A percentile compares a stretch with the other conserved stretches of the same genome.
phyloP scores from a whole-genome alignment of 495 filamentous ascomycete genomes.

The Delitschia confertaspora region DNA sequence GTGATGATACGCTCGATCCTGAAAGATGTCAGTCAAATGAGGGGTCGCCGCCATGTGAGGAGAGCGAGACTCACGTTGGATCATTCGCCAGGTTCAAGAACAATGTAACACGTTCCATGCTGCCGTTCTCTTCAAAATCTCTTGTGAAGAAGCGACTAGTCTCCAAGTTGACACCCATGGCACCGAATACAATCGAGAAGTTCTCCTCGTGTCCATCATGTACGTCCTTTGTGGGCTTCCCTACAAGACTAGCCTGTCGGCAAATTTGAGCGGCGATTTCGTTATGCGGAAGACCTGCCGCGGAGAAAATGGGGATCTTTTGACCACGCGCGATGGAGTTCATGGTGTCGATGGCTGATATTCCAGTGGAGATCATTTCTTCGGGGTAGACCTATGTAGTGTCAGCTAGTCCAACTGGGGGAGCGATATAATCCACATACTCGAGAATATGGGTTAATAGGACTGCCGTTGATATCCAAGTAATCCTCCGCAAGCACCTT shows the following conservation, averaged over 20 bases:
- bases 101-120: constrained; percentile 90
- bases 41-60: not conserved
- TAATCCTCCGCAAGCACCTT: constrained; percentile 98
- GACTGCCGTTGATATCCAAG: constrained; percentile 97
- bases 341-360: constrained; percentile 99
- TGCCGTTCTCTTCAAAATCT: constrained; percentile 99
- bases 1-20: constrained; percentile 99
- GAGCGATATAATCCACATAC: constrained; percentile 41
- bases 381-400: constrained; percentile 77
- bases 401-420: constrained; percentile 16
- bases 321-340: constrained; percentile 99
- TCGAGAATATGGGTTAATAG: constrained; percentile 96
- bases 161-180: constrained; percentile 99
- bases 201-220: constrained; percentile 98
- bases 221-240: constrained; percentile 82
- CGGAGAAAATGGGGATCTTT: constrained; percentile 99
- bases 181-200: constrained; percentile 98
- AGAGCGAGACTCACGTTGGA: constrained; percentile 61
- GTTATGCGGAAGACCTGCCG: constrained; percentile 95
- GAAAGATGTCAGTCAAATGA: constrained; percentile 2
- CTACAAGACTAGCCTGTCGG: constrained; percentile 88
- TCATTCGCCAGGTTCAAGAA: constrained; percentile 99
- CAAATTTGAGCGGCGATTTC: constrained; percentile 98
- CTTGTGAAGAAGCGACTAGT: constrained; percentile 96
- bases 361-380: constrained; percentile 99